These are phyloP conservation scores for Aspergillus sp. DNA, from an alignment of 2,329 filamentous ascomycete genomes.

Conservation along the genomic window DNA sequence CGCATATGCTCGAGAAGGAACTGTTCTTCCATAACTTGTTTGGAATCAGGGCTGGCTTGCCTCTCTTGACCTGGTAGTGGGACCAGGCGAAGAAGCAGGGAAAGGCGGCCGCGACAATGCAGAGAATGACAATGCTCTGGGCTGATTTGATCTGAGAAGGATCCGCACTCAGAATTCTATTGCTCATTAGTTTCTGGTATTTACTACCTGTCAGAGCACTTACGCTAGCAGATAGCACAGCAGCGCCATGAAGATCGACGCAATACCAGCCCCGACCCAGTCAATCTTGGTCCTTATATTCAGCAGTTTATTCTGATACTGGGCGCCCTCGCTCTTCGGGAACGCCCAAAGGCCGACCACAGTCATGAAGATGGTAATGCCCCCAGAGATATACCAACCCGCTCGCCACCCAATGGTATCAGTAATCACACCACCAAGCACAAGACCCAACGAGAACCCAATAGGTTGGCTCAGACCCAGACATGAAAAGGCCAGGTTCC, in stretches of 20 bases:
- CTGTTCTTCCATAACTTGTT: too few relatives aligned
- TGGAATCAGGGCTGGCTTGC: too few relatives aligned
- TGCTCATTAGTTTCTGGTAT: too few relatives aligned
- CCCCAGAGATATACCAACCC: slow-evolving; percentile 46
- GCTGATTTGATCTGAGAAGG: too few relatives aligned
- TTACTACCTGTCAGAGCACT: neutral
- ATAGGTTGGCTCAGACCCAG: slow-evolving; percentile 53
- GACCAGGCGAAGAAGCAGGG: too few relatives aligned
- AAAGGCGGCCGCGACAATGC: too few relatives aligned
- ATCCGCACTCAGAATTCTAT: too few relatives aligned
- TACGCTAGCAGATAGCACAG: slow-evolving; percentile 47
- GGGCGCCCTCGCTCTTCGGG: slow-evolving; percentile 32
- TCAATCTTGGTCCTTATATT: slow-evolving; percentile 44
- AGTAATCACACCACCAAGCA: slow-evolving; percentile 37
- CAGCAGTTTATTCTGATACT: neutral
- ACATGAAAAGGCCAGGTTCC: slow-evolving; percentile 55
- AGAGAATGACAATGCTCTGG: too few relatives aligned
- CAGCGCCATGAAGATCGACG: slow-evolving; percentile 46
- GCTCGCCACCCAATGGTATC: slow-evolving; percentile 49
- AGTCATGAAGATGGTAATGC: slow-evolving; percentile 29
- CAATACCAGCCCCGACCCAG: slow-evolving; percentile 49
- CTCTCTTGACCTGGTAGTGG: too few relatives aligned
- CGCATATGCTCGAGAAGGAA: too few relatives aligned
- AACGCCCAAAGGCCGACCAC: slow-evolving; percentile 3
- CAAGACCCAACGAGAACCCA: slow-evolving; percentile 53